Evolutionary conservation across 2,329 filamentous ascomycete genomes (phyloP).

Genomic region (Pseudocercospora ulei): DNA sequence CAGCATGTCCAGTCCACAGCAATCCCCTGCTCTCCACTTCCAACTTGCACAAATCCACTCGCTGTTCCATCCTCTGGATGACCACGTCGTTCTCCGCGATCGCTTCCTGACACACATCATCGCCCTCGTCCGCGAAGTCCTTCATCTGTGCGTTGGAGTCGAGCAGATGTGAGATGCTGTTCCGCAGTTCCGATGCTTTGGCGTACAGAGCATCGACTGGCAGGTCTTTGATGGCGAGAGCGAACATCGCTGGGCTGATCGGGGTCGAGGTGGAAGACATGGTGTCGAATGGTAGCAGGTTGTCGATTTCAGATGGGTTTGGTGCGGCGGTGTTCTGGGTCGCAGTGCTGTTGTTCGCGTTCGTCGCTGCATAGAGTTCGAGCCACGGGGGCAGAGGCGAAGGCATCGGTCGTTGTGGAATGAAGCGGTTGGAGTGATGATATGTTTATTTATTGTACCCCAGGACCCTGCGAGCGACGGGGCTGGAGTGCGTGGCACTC

Average conservation of each 20-base stretch:
- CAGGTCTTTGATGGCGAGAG: slow-evolving; percentile 55
- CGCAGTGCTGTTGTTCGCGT: slow-evolving; percentile 1
- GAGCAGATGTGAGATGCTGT: slow-evolving; percentile 63
- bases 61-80: slow-evolving; percentile 57
- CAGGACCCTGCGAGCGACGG: neutral
- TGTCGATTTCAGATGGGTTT: slow-evolving; percentile 15
- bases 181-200: slow-evolving; percentile 66
- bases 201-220: slow-evolving; percentile 57
- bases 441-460: neutral
- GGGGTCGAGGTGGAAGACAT: slow-evolving; percentile 19
- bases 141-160: slow-evolving; percentile 64
- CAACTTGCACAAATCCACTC: slow-evolving; percentile 52
- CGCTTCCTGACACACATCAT: slow-evolving; percentile 61
- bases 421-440: neutral
- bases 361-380: slow-evolving; percentile 14
- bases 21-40: slow-evolving; percentile 57
- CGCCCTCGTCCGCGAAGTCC: slow-evolving; percentile 56
- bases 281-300: slow-evolving; percentile 16
- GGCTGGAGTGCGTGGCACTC: slow-evolving; percentile 5
- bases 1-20: slow-evolving; percentile 39
- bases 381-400: slow-evolving; percentile 15
- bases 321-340: slow-evolving; percentile 8
- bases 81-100: slow-evolving; percentile 62
- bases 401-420: slow-evolving; percentile 9
- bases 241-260: slow-evolving; percentile 32